Evolutionary conservation across 495 filamentous ascomycete species (phyloP), one percentile per base, ranked within the genome.

Genomic region (Alectoria sarmentosa): DNA sequence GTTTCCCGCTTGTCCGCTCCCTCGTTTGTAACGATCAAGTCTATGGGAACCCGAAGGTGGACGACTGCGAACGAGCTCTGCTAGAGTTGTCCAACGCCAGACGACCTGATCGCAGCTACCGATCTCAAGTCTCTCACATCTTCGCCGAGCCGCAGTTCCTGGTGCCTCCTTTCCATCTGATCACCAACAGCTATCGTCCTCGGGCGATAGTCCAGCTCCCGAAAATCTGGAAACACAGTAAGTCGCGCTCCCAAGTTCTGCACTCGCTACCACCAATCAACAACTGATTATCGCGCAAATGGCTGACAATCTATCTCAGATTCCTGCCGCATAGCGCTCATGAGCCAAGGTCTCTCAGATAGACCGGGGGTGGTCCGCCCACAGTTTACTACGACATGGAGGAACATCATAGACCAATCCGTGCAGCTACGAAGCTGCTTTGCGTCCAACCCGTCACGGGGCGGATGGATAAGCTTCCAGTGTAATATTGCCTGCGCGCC

Each of bases 221-320:
- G 14, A 58, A 36, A 38, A 21, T 58, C 28, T 58, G 55, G 55
- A 58, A 58, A 23, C 55, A 58, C 55, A 23, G 55, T 58, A 36
- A 21, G 55, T 58, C 28, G 10, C 15, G 5, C 30, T 38, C 10
- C 14, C 1, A 13, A 36, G 14, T 0, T 36, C 7, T 4, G 21
- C 36, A 34, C n/a, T 5, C 17, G 30, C 32, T 36, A 58, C 17
- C 10, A 14, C 17, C n/a, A 19, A 32, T 58, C 1, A 19, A 5
- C 30, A 21, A 8, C n/a, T 14, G 3, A 57, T 1, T 15, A 5
- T 57, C 13, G 55, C 10, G 9, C 54, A 30, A 30, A 15, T 58
- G 30, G 26, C 30, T 58, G 55, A 58, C 3, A 4, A 34, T 19
- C 0, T 0, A 58, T 9, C 4, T 34, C 21, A 58, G 55, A 38